A percentile compares a stretch with the other conserved stretches of the same genome.
Evolutionary conservation across 2,329 filamentous ascomycete genomes (phyloP).

Genomic region (Exserohilum turcica): DNA sequence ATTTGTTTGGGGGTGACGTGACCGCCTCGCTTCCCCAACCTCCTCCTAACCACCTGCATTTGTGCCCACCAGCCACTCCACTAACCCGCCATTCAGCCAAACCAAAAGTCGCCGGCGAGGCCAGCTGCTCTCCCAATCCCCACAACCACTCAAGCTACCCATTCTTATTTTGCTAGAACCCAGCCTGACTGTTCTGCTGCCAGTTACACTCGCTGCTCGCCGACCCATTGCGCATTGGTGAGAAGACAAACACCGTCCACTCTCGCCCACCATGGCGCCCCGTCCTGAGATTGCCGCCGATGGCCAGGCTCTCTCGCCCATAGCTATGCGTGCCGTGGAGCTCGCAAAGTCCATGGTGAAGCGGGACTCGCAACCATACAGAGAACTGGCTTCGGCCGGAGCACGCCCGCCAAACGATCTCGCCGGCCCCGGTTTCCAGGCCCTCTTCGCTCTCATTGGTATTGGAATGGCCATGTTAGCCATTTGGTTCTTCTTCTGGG

Average conservation of each 20-base stretch:
- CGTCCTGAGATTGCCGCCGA: slow-evolving; percentile 33
- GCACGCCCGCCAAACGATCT: slow-evolving; percentile 45
- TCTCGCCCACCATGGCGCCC: slow-evolving; percentile 38
- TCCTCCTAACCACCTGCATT: slow-evolving; percentile 21
- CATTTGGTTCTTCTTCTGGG: slow-evolving; percentile 98
- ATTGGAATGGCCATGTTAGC: slow-evolving; percentile 72
- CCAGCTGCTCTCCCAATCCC: slow-evolving; percentile 12
- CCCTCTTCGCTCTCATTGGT: slow-evolving; percentile 83
- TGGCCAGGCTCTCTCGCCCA: slow-evolving; percentile 34
- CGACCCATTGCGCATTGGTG: slow-evolving; percentile 5
- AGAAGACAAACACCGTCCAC: slow-evolving; percentile 14
- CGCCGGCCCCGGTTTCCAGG: slow-evolving; percentile 70
- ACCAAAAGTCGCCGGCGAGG: slow-evolving; percentile 17
- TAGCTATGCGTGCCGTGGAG: slow-evolving; percentile 37
- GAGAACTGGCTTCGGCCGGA: slow-evolving; percentile 41
- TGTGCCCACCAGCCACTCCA: slow-evolving; percentile 10
- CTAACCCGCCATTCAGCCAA: slow-evolving; percentile 11
- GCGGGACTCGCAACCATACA: slow-evolving; percentile 23
- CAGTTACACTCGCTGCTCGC: slow-evolving; percentile 23
- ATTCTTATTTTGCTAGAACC: slow-evolving; percentile 16
- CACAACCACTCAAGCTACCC: slow-evolving; percentile 12
- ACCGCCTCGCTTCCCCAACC: slow-evolving; percentile 20
- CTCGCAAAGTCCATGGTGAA: slow-evolving; percentile 39
- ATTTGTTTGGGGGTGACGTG: slow-evolving; percentile 24
- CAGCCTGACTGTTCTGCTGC: slow-evolving; percentile 21